These are phyloP conservation scores for Solanum lycopersicoides DNA, from an alignment of 257 asterid genomes.

Conservation along the genomic window DNA sequence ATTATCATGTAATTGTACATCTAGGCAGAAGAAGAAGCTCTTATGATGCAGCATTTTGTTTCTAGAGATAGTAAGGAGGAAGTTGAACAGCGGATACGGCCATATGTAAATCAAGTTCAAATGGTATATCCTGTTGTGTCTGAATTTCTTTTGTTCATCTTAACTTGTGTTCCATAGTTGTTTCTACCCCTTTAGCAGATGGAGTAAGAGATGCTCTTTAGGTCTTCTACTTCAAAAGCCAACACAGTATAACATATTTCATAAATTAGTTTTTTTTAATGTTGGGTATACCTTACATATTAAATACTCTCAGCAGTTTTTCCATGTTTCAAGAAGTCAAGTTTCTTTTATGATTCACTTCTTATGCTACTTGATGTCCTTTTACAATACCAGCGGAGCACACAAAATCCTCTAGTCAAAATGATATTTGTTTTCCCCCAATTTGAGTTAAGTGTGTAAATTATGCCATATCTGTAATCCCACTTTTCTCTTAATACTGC, in stretches of 20 bases:
- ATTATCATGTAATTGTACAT: slow-evolving; percentile 4
- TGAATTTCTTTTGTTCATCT: neutral
- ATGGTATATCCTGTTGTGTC: slow-evolving; percentile 32
- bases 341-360: neutral
- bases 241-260: neutral
- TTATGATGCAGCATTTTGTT: slow-evolving; percentile 72
- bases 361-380: neutral
- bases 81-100: slow-evolving; percentile 61
- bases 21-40: slow-evolving; percentile 93
- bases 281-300: neutral
- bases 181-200: neutral
- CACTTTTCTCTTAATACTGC: neutral
- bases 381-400: neutral
- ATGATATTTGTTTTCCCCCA: neutral
- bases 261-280: neutral
- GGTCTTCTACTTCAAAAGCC: neutral
- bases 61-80: slow-evolving; percentile 43
- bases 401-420: neutral
- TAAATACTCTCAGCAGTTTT: neutral
- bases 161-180: neutral
- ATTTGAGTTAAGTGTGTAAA: neutral
- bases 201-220: neutral
- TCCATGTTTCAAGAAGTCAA: neutral
- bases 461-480: neutral
- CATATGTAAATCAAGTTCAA: slow-evolving; percentile 55